Percentiles rank a stretch among this genome's conserved stretches.
These are phyloP conservation scores for Mycena vulgaris DNA, from an alignment of 768 basidiomycete species.

Conservation along the genomic window DNA sequence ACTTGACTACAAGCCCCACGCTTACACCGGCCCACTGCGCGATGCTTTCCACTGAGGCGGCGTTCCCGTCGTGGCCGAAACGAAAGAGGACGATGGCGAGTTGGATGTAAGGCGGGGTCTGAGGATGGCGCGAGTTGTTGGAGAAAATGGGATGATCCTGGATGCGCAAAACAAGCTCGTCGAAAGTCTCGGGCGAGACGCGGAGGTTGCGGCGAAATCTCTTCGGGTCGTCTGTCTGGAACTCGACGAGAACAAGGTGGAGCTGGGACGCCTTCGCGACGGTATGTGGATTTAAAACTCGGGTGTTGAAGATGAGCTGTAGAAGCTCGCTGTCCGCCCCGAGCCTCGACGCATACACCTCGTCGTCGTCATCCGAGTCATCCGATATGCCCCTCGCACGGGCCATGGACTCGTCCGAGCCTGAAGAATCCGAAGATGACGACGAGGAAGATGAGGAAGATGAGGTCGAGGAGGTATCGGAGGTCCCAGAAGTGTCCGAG, in stretches of 20 bases:
- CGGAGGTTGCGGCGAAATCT: too few species aligned
- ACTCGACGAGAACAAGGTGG: conserved; percentile 42
- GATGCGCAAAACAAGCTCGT: conserved; percentile 38
- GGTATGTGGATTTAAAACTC: conserved; percentile 32
- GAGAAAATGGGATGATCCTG: conserved; percentile 45
- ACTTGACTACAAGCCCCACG: conserved; percentile 40
- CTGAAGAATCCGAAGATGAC: conserved; percentile 11
- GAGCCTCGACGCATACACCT: conserved; percentile 12
- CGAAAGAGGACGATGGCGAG: conserved; percentile 47
- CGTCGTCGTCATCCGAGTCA: conserved; percentile 17
- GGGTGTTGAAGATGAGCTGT: conserved; percentile 22
- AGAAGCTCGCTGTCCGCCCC: conserved; percentile 27
- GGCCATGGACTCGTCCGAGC: neutral
- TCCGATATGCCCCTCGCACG: neutral
- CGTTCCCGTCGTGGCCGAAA: conserved; percentile 50
- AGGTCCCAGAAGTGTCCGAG: neutral
- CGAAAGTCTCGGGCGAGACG: too few species aligned
- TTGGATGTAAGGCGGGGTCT: conserved; percentile 48
- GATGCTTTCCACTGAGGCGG: conserved; percentile 40
- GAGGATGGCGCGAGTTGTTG: conserved; percentile 39
- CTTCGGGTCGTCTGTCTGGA: conserved; percentile 37
- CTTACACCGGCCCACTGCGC: conserved; percentile 45
- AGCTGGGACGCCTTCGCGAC: conserved; percentile 41
- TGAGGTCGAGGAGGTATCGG: neutral
- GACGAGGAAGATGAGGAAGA: neutral